Evolutionary conservation across 345 rosid genomes (phyloP).

Genomic region (Microcos paniculata): DNA sequence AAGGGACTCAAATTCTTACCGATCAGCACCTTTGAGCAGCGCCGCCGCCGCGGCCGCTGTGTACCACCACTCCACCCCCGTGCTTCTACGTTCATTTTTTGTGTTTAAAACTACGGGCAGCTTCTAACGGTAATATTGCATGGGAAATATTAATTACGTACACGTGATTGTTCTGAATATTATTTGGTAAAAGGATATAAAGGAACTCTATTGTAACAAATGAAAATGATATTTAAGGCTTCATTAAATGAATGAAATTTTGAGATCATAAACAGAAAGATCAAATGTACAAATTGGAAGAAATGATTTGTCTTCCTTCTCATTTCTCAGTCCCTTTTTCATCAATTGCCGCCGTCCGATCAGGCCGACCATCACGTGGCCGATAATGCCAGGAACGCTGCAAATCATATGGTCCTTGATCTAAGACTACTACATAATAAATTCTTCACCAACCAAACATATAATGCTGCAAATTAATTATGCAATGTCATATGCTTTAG

Average conservation of each 20-base stretch:
- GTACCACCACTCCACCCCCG: no score
- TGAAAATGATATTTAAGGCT: not conserved
- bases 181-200: no score
- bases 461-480: not conserved
- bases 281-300: not conserved
- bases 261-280: not conserved
- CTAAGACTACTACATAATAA: not conserved
- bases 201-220: no score
- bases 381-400: not conserved
- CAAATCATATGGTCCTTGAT: not conserved
- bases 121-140: no score
- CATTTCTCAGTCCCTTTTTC: not conserved
- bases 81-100: no score
- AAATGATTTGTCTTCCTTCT: not conserved
- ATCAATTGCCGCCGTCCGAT: not conserved
- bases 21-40: no score
- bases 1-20: no score
- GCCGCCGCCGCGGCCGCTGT: no score
- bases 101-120: no score
- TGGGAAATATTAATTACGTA: no score
- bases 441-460: not conserved
- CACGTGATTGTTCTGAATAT: no score
- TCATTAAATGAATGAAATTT: not conserved
- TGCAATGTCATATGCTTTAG: not conserved
- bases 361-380: not conserved